phyloP scores from a whole-genome alignment of 2,329 filamentous ascomycete species.

The Aspergillus candidus region DNA sequence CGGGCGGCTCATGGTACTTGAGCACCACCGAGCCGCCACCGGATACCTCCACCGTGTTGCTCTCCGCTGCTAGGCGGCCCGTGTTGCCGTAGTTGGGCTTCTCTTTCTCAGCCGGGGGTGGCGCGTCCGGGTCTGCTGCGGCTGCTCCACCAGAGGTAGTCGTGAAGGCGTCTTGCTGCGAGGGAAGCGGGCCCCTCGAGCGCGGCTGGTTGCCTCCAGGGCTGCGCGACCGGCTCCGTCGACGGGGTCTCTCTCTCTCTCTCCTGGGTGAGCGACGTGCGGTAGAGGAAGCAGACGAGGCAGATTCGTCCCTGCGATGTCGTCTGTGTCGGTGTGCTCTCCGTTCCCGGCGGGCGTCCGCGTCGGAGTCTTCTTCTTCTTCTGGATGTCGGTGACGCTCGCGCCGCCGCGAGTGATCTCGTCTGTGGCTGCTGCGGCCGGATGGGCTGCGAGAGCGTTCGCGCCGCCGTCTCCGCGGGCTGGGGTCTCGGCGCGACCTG shows the following conservation, averaged over 20 bases:
- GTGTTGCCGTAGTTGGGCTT: constrained; percentile 81
- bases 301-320: constrained; percentile 7
- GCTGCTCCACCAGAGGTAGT: constrained; percentile 12
- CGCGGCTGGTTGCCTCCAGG: constrained; percentile 25
- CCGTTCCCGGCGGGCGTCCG: constrained; percentile 11
- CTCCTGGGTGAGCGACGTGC: constrained; percentile 20
- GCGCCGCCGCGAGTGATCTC: constrained; percentile 9
- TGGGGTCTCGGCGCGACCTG: constrained; percentile 18
- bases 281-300: background rate
- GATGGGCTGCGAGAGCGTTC: constrained; percentile 21
- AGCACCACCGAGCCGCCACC: constrained; percentile 64
- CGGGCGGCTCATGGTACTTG: constrained; percentile 93
- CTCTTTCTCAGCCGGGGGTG: constrained; percentile 49
- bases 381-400: constrained; percentile 17
- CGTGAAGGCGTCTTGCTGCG: constrained; percentile 42
- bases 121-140: constrained; percentile 19
- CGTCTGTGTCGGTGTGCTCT: constrained; percentile 23
- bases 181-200: constrained; percentile 38
- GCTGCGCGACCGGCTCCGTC: constrained; percentile 16
- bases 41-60: constrained; percentile 63
- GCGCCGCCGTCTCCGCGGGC: constrained; percentile 13
- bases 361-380: constrained; percentile 13
- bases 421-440: constrained; percentile 14
- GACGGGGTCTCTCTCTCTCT: background rate
- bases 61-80: constrained; percentile 78